Evolutionary conservation across 768 basidiomycete genomes (phyloP).

Genomic region (Fistulinella prunicolor): DNA sequence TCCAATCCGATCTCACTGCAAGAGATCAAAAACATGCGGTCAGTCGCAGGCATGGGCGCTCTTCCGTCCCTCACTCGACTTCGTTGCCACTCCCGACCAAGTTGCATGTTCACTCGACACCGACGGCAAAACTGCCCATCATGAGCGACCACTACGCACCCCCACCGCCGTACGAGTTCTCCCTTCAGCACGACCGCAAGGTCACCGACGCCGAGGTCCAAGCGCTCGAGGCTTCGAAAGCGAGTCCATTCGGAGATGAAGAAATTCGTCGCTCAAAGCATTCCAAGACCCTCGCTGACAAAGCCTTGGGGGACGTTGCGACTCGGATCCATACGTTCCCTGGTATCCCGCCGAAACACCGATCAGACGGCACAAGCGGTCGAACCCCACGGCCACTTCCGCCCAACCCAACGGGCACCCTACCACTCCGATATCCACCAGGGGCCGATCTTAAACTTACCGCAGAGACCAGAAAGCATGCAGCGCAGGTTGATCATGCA

Average conservation of each 20-base stretch:
- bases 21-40: conserved; percentile 10
- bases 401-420: conserved; percentile 14
- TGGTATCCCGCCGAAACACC: conserved; percentile 1
- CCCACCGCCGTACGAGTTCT: conserved; percentile 43
- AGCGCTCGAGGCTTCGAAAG: conserved; percentile 10
- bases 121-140: too few relatives aligned
- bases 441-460: not conserved
- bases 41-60: conserved; percentile 10
- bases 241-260: conserved; percentile 7
- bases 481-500: not conserved
- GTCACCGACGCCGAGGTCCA: conserved; percentile 28
- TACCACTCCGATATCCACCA: not conserved
- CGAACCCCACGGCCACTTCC: conserved; percentile 28
- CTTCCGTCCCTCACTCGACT: not conserved
- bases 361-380: not conserved
- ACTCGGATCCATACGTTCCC: conserved; percentile 2
- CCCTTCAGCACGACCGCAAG: conserved; percentile 51
- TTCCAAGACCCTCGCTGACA: conserved; percentile 4
- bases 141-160: conserved; percentile 30
- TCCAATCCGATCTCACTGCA: not conserved
- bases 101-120: too few relatives aligned
- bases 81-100: too few relatives aligned
- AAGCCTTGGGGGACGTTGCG: not conserved
- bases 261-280: conserved; percentile 18
- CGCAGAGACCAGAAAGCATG: conserved; percentile 7